Evolutionary conservation across 2,329 filamentous ascomycete genomes (phyloP).

Genomic region (Clathrospora elynae): DNA sequence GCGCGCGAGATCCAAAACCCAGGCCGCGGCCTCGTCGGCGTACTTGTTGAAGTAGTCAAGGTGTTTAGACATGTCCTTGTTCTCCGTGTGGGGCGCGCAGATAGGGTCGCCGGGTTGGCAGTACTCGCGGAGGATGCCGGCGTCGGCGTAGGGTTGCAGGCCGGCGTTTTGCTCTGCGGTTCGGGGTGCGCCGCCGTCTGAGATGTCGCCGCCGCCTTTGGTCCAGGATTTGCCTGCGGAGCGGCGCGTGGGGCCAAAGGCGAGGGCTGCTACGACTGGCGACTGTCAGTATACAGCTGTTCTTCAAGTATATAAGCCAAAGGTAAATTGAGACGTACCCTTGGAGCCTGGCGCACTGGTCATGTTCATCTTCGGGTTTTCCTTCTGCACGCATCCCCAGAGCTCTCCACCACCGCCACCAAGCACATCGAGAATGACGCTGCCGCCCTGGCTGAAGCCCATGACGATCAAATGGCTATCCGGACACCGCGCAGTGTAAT

Average conservation of each 20-base stretch:
- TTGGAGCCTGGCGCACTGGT: constrained; percentile 30
- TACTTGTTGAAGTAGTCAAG: constrained; percentile 59
- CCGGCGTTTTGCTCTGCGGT: constrained; percentile 27
- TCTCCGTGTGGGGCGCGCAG: constrained; percentile 58
- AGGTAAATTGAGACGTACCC: constrained; percentile 9
- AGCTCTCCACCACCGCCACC: constrained; percentile 35
- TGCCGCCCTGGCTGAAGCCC: constrained; percentile 38
- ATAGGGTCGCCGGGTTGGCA: constrained; percentile 67
- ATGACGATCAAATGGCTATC: constrained; percentile 35
- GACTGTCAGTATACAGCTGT: constrained; percentile 15
- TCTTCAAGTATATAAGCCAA: accelerated
- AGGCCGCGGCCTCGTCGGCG: constrained; percentile 29
- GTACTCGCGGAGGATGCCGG: constrained; percentile 64
- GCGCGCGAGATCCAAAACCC: constrained; percentile 28
- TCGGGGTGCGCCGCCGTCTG: constrained; percentile 28
- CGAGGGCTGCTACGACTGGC: constrained; percentile 31
- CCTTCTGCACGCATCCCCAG: constrained; percentile 32
- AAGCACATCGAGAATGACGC: constrained; percentile 31
- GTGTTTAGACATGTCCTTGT: constrained; percentile 60
- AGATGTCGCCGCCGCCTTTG: constrained; percentile 28
- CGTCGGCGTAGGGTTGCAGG: constrained; percentile 36
- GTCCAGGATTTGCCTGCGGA: constrained; percentile 34
- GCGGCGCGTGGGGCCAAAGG: constrained; percentile 33
- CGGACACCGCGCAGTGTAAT: constrained; percentile 35
- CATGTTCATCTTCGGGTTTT: constrained; percentile 29